Conservation (phyloP, 768 basidiomycete species). For the Panellus pusillus region DNA sequence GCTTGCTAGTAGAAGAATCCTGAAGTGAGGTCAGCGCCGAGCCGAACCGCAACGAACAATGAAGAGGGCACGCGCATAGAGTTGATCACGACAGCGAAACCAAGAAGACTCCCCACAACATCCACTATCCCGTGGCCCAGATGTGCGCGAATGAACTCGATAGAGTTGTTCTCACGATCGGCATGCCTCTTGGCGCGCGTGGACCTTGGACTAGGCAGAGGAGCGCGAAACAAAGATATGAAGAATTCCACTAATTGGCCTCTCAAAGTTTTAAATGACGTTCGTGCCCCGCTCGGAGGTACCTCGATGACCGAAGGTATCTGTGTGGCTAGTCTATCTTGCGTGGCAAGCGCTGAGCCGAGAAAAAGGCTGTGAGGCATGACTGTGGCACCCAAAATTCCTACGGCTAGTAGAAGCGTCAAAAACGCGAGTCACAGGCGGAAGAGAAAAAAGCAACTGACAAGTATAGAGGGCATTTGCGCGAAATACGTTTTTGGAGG, state of each 20-base stretch:
- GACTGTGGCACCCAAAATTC: slow-evolving; percentile 80
- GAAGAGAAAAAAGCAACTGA: slow-evolving; percentile 31
- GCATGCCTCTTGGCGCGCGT: slow-evolving; percentile 44
- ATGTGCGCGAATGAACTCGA: slow-evolving; percentile 59
- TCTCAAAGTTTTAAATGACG: background rate
- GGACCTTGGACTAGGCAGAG: slow-evolving; percentile 33
- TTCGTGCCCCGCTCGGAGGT: slow-evolving; percentile 22
- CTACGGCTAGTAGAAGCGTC: slow-evolving; percentile 36
- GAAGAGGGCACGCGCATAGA: slow-evolving; percentile 52
- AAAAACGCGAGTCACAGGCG: background rate
- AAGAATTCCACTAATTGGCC: slow-evolving; percentile 27
- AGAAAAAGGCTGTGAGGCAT: slow-evolving; percentile 95
- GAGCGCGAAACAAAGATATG: slow-evolving; percentile 36
- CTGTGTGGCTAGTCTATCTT: slow-evolving; percentile 59
- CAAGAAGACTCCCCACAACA: slow-evolving; percentile 66
- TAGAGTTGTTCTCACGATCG: slow-evolving; percentile 57
- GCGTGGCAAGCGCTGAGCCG: slow-evolving; percentile 82
- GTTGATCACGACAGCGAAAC: slow-evolving; percentile 88
- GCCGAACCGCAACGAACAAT: background rate
- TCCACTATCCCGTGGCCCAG: slow-evolving; percentile 67
- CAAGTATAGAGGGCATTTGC: slow-evolving; percentile 65
- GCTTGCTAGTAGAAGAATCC: slow-evolving; percentile 79
- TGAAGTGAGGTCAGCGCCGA: slow-evolving; percentile 26
- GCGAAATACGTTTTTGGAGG: slow-evolving; percentile 61
- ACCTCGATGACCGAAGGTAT: slow-evolving; percentile 24